A percentile compares a stretch with the other conserved stretches of the same genome.
Conservation (phyloP, 257 asterid genomes). For the Scutellaria galericulata region DNA sequence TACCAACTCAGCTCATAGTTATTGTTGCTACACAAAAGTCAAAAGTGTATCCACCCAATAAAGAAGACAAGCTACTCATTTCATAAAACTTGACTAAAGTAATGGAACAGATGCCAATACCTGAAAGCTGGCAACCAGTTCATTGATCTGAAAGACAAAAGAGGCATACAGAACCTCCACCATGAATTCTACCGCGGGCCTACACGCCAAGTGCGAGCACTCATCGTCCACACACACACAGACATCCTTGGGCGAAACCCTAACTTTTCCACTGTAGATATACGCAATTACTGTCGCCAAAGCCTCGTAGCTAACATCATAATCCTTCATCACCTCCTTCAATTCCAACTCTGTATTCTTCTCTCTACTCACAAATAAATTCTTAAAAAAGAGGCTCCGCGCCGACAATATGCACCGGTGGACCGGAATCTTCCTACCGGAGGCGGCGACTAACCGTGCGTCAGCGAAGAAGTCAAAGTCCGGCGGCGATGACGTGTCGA, state of each 20-base stretch:
- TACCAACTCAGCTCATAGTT: neutral
- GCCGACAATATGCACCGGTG: conserved; percentile 87
- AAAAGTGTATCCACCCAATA: conserved; percentile 4
- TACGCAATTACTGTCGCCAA: conserved; percentile 68
- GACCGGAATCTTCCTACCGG: conserved; percentile 76
- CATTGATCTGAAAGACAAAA: conserved; percentile 67
- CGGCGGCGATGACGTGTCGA: conserved; percentile 48
- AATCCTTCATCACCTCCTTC: conserved; percentile 78
- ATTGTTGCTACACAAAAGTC: conserved; percentile 13
- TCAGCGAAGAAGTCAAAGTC: conserved; percentile 85
- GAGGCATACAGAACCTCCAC: conserved; percentile 76
- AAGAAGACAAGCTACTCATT: neutral
- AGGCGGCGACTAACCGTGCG: conserved; percentile 57
- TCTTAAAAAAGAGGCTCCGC: conserved; percentile 72
- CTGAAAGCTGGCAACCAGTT: conserved; percentile 73
- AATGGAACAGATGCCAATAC: conserved; percentile 42
- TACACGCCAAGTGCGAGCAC: conserved; percentile 84
- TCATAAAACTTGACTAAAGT: neutral
- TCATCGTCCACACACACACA: conserved; percentile 80
- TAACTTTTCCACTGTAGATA: conserved; percentile 74
- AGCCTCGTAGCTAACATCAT: conserved; percentile 75
- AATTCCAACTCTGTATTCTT: conserved; percentile 52
- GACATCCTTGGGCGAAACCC: conserved; percentile 63
- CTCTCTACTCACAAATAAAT: conserved; percentile 49
- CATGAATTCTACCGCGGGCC: conserved; percentile 72